These are phyloP conservation scores for Xerocomellus chrysenteron DNA, from an alignment of 768 basidiomycete genomes.

Conservation along the genomic window DNA sequence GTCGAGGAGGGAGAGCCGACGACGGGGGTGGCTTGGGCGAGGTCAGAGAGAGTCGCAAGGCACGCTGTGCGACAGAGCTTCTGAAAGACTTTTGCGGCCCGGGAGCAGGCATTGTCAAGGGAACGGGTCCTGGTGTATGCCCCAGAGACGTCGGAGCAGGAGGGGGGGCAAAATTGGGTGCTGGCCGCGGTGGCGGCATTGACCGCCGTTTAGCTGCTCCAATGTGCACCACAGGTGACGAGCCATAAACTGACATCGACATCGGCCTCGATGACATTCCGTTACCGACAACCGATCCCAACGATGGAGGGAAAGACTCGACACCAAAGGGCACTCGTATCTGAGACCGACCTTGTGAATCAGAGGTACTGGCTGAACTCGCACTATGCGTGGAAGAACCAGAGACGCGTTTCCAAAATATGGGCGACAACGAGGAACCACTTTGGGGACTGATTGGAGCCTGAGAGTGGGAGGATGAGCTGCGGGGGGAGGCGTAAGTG, in stretches of 20 bases:
- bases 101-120: neutral
- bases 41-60: slow-evolving; percentile 55
- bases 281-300: slow-evolving; percentile 2
- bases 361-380: slow-evolving; percentile 42
- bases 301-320: slow-evolving; percentile 13
- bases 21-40: slow-evolving; percentile 68
- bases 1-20: slow-evolving; percentile 60
- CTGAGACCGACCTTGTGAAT: slow-evolving; percentile 32
- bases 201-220: slow-evolving; percentile 51
- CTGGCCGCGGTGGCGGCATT: slow-evolving; percentile 72
- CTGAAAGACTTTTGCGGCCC: slow-evolving; percentile 43
- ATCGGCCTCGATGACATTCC: slow-evolving; percentile 17
- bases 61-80: slow-evolving; percentile 55
- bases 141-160: slow-evolving; percentile 52
- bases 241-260: slow-evolving; percentile 19
- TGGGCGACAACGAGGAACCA: slow-evolving; percentile 44
- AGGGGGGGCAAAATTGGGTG: slow-evolving; percentile 68
- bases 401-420: slow-evolving; percentile 54
- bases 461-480: slow-evolving; percentile 33
- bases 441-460: slow-evolving; percentile 40
- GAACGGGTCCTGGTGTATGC: neutral
- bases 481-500: slow-evolving; percentile 37
- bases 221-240: slow-evolving; percentile 11
- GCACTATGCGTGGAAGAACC: slow-evolving; percentile 48
- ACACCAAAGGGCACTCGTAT: slow-evolving; percentile 2